Conservation (phyloP, 2,329 filamentous ascomycete species). For the Cercospora zeina region DNA sequence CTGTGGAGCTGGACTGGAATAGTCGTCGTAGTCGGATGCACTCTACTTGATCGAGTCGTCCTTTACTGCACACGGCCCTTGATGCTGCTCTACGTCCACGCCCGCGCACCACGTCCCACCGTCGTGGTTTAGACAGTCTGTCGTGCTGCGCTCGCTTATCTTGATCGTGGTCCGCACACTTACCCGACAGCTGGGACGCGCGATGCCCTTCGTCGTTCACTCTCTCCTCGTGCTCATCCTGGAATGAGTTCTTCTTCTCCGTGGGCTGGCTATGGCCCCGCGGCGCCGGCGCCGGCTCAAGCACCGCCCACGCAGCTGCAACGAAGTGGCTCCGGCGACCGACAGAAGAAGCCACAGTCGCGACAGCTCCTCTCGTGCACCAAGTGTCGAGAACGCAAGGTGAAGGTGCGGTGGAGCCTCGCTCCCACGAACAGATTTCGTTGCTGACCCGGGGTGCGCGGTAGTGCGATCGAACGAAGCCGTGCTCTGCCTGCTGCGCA, state of each 20-base stretch:
- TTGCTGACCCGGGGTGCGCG: constrained; percentile 19
- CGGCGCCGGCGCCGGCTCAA: constrained; percentile 29
- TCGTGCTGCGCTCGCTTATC: constrained; percentile 38
- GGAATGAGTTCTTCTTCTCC: constrained; percentile 35
- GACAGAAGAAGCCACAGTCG: constrained; percentile 45
- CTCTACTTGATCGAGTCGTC: constrained; percentile 23
- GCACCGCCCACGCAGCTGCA: constrained; percentile 28
- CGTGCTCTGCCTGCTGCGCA: constrained; percentile 52
- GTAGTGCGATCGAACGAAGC: constrained; percentile 53
- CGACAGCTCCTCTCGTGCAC: constrained; percentile 52
- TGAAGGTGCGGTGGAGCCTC: constrained; percentile 44
- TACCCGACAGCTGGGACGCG: constrained; percentile 22
- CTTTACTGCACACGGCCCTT: constrained; percentile 24
- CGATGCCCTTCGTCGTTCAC: constrained; percentile 19
- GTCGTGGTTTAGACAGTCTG: constrained; percentile 35
- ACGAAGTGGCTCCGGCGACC: constrained; percentile 34
- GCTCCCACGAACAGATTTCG: constrained; percentile 3
- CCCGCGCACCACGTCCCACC: constrained; percentile 28
- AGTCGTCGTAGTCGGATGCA: constrained; percentile 23
- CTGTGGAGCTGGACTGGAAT: constrained; percentile 26
- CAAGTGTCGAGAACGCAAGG: constrained; percentile 52
- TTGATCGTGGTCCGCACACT: constrained; percentile 31
- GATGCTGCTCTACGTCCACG: constrained; percentile 31
- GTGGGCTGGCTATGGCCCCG: constrained; percentile 35
- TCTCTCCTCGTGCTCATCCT: constrained; percentile 13